These are phyloP conservation scores for Gelatoporia subvermispora DNA, from an alignment of 768 basidiomycete genomes.

Conservation along the genomic window DNA sequence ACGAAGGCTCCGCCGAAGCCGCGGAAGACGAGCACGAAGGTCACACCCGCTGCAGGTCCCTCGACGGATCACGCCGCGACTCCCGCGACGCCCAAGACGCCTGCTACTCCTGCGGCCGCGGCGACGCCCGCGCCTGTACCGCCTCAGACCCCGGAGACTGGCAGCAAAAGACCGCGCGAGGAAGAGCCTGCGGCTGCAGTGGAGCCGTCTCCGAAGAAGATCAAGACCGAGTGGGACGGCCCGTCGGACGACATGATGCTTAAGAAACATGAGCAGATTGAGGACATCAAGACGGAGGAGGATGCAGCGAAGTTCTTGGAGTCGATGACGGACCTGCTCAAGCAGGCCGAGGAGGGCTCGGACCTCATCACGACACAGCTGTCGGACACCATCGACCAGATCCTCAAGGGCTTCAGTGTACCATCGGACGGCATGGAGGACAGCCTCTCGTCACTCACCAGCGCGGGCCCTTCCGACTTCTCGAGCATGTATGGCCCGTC, in stretches of 20 bases:
- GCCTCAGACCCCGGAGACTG: slow-evolving; percentile 10
- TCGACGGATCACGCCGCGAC: slow-evolving; percentile 27
- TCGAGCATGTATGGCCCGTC: not conserved
- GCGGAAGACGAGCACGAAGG: slow-evolving; percentile 26
- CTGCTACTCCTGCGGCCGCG: slow-evolving; percentile 25
- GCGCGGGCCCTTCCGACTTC: slow-evolving; percentile 19
- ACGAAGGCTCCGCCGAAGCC: slow-evolving; percentile 14
- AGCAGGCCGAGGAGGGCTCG: slow-evolving; percentile 38
- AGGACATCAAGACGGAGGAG: slow-evolving; percentile 58
- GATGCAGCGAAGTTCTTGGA: slow-evolving; percentile 61
- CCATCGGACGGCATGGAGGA: slow-evolving; percentile 30
- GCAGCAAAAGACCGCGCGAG: slow-evolving; percentile 51
- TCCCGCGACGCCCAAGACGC: slow-evolving; percentile 28
- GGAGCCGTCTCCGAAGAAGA: slow-evolving; percentile 5
- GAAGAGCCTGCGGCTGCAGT: slow-evolving; percentile 29
- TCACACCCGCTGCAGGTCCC: slow-evolving; percentile 8
- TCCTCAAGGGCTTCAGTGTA: slow-evolving; percentile 51
- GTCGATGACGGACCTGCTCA: slow-evolving; percentile 59
- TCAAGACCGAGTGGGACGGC: slow-evolving; percentile 69
- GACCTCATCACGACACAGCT: slow-evolving; percentile 41
- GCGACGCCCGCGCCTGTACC: slow-evolving; percentile 16
- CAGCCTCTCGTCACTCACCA: slow-evolving; percentile 15
- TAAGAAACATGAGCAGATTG: slow-evolving; percentile 34
- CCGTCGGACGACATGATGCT: slow-evolving; percentile 46
- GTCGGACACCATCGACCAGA: slow-evolving; percentile 55